Evolutionary conservation across 176 grass and related monocot species (phyloP), one percentile per base, ranked within the genome.

Genomic region (Oryza meyeriana): DNA sequence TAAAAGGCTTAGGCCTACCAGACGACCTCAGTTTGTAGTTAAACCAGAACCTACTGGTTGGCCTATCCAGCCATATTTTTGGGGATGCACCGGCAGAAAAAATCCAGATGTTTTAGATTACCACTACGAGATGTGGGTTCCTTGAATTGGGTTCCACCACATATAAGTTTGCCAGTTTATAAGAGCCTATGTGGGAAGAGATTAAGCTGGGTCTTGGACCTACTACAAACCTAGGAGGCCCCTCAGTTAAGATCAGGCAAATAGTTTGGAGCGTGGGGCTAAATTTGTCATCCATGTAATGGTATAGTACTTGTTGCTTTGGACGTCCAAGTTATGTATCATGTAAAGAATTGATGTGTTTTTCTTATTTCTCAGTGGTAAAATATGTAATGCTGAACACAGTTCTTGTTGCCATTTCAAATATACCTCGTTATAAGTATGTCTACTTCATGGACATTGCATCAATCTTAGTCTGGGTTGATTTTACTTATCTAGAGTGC

Each of bases 1-100:
- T 30, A 77, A 61, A 33, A 55, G 70, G 78, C 44, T 58, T 80
- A 67, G 66, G 34, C 20, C 66, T 65, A 18, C 74, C 77, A 75
- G 47, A 86, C 31, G 14, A 47, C 44, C 45, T 66, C 41, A 17
- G 2, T 50, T 42, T 26, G 9, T 62, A 71, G 36, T n/a, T 28
- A 57, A 55, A 68, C 36, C 27, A 72, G 25, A 63, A 50, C 48
- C 52, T 47, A 28, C 14, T 11, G 9, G 28, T 83, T 64, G 70
- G 58, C n/a, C 34, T 74, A 40, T 64, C 61, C 58, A 35, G 58
- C 38, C 48, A 48, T 79, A 29, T 62, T 48, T 28, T 29, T 48
- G 45, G 27, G 62, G 76, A 66, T 79, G 40, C 62, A 20, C 76
- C 24, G 22, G 20, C 39, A 22, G 28, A 32, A 29, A 66, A 66